Base-by-base conservation (phyloP, 1,284 basidiomycete species). In the Melanopsichium pennsylvanicum region DNA sequence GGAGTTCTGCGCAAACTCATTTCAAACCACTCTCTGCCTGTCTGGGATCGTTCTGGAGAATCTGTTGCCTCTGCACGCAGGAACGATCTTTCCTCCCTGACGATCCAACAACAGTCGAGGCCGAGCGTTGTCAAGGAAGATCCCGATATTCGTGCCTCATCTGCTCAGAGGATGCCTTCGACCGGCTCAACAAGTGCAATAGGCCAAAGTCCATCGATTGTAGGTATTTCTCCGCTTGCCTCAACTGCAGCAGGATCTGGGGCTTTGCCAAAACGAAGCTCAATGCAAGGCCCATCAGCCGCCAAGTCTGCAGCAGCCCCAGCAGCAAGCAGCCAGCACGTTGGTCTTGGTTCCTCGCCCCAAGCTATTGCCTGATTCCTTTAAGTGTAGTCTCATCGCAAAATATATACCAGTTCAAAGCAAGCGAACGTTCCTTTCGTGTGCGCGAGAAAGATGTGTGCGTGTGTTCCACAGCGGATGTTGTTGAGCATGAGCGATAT, bases 1-100 rank as follows among this genome's bases (percentile, higher is more conserved):
- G 72, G 70, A 18, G 70, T 72, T 5, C 25, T 75, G 33, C 55
- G 72, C 16, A 72, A 72, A 27, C 68, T 75, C 16, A 68, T 74
- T 23, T 50, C 66, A 16, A 66, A 70, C 21, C 61, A 70, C 22
- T 43, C 50, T 18, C 35, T 69, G 34, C 56, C 60, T 9, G 44
- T 50, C 2, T 59, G 64, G 54, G 54, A 54, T 25, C 64, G 58
- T 13, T 48, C 48, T 3, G 26, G 29, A 2, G 29, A 16, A 22
- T 23, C 36, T 6, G 29, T 27, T 22, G 45, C 21, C 1, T 2
- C 31, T 7, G 52, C 31, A 13, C 60, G 39, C 15, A 34, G 59
- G n/a, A 56, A 43, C 36, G 52, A 62, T 7, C 13, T 38, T 21
- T 31, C 46, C 7, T 32, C 44, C 3, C 22, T 42, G 34, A 37